phyloP scores from a whole-genome alignment of 2,329 filamentous ascomycete species.

The Fusarium sp. region DNA sequence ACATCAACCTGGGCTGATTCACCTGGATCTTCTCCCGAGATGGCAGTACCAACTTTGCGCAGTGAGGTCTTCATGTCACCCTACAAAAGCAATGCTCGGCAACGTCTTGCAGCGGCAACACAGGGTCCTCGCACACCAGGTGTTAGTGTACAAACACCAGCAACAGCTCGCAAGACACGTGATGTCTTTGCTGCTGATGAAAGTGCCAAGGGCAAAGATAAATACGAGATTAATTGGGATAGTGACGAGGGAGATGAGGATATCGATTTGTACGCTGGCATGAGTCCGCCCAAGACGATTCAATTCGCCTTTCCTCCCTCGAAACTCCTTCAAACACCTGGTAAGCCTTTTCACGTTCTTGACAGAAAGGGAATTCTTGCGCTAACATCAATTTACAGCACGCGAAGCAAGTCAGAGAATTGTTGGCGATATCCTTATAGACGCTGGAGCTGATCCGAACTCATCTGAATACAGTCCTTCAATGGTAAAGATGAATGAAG shows the following conservation, averaged over 20 bases:
- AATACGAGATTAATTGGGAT: constrained; percentile 77
- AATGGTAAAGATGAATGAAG: constrained; percentile 72
- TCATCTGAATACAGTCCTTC: constrained; percentile 71
- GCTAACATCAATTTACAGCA: constrained; percentile 58
- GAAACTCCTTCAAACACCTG: constrained; percentile 82
- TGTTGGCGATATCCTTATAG: constrained; percentile 81
- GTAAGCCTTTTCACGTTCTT: constrained; percentile 56
- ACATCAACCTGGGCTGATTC: constrained; percentile 64
- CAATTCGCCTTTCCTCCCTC: constrained; percentile 84
- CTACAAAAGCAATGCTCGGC: constrained; percentile 59
- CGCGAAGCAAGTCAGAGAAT: constrained; percentile 84
- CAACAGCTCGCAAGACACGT: constrained; percentile 59
- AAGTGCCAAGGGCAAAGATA: constrained; percentile 48
- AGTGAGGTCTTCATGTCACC: constrained; percentile 89
- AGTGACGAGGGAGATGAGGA: constrained; percentile 77
- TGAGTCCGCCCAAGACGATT: constrained; percentile 94
- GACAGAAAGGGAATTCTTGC: no score
- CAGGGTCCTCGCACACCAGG: constrained; percentile 77
- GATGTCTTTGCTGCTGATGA: constrained; percentile 59
- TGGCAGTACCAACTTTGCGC: constrained; percentile 83
- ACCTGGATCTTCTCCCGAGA: constrained; percentile 79
- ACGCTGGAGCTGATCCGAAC: constrained; percentile 73
- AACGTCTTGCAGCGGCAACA: constrained; percentile 57
- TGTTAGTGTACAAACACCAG: constrained; percentile 85
- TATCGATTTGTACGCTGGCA: constrained; percentile 72